A percentile compares a stretch with the other conserved stretches of the same genome.
These are phyloP conservation scores for Vickermania spadyakhi DNA, from an alignment of 208 protist genomes.

Conservation along the genomic window DNA sequence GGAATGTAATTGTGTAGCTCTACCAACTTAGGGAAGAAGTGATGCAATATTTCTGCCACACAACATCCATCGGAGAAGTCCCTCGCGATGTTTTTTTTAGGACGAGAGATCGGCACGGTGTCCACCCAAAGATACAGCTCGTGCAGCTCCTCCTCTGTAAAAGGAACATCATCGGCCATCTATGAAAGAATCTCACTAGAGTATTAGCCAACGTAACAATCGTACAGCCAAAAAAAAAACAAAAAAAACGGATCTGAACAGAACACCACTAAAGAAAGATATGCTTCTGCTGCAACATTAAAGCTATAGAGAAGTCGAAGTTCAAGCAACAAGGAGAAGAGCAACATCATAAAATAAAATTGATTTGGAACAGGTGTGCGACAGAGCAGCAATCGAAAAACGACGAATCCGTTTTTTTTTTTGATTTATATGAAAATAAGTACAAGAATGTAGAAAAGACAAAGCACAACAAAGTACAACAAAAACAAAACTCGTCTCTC, in stretches of 20 bases:
- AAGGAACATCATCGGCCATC: constrained; percentile 39
- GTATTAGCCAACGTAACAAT: too few species aligned
- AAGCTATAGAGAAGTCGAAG: too few species aligned
- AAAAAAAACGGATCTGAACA: too few species aligned
- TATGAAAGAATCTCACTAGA: too few species aligned
- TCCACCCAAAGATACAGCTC: constrained; percentile 97
- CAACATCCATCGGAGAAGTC: constrained; percentile 98
- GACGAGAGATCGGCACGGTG: constrained; percentile 92
- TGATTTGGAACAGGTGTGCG: background rate
- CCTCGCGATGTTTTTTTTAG: constrained; percentile 95
- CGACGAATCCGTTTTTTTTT: constrained; percentile 9
- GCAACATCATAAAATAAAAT: too few species aligned
- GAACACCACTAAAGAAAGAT: too few species aligned
- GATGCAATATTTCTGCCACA: constrained; percentile 93
- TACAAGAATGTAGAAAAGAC: constrained; percentile 1
- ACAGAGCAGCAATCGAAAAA: background rate
- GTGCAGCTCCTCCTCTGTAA: constrained; percentile 93
- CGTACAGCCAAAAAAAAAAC: too few species aligned
- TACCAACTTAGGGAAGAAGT: constrained; percentile 95
- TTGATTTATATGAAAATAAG: constrained; percentile 4
- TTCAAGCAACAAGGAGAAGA: too few species aligned
- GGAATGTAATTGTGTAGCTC: constrained; percentile 98
- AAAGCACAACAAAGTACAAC: constrained; percentile 4
- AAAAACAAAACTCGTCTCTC: too few species aligned
- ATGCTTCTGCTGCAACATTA: too few species aligned